Evolutionary conservation across 805 yeast species (phyloP).

Genomic region (Wickerhamiella spandovensis): DNA sequence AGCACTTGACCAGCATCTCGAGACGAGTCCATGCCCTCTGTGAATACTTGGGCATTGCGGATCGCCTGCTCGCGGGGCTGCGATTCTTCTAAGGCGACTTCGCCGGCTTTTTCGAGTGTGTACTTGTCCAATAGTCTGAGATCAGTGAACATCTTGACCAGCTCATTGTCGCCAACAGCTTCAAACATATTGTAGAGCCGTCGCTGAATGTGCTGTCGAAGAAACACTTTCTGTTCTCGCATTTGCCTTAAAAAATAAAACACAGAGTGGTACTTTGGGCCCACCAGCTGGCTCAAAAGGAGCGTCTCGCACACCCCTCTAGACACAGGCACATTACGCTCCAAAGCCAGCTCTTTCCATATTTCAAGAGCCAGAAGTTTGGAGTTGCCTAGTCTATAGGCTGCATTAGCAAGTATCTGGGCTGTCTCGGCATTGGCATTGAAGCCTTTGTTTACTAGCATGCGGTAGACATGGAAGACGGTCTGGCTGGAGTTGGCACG

Average conservation of each 20-base stretch:
- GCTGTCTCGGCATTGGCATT: conserved; percentile 11
- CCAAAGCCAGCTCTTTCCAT: conserved; percentile 13
- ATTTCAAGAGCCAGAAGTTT: conserved; percentile 18
- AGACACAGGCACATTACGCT: conserved; percentile 7
- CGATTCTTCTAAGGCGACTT: conserved; percentile 8
- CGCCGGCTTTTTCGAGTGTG: conserved; percentile 3
- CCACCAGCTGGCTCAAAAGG: conserved; percentile 17
- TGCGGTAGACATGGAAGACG: conserved; percentile 13
- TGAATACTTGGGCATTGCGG: conserved; percentile 10
- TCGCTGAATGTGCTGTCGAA: conserved; percentile 14
- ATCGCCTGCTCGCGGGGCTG: conserved; percentile 10
- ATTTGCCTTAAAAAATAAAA: conserved; percentile 18
- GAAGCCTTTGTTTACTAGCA: conserved; percentile 3
- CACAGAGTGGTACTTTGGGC: conserved; percentile 10
- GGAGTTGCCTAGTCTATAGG: conserved; percentile 21
- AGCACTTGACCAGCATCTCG: conserved; percentile 4
- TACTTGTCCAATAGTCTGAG: background rate
- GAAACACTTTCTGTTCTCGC: conserved; percentile 12
- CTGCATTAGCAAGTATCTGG: conserved; percentile 16
- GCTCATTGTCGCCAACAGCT: conserved; percentile 3
- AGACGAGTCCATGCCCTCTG: conserved; percentile 4
- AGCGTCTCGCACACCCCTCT: conserved; percentile 19
- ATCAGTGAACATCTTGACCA: conserved; percentile 5
- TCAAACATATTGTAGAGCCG: conserved; percentile 6
- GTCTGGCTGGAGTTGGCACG: conserved; percentile 10